A percentile compares a stretch with the other conserved stretches of the same genome.
Conservation (phyloP, 2,329 filamentous ascomycete genomes). For the Exutisphaerella laricina region DNA sequence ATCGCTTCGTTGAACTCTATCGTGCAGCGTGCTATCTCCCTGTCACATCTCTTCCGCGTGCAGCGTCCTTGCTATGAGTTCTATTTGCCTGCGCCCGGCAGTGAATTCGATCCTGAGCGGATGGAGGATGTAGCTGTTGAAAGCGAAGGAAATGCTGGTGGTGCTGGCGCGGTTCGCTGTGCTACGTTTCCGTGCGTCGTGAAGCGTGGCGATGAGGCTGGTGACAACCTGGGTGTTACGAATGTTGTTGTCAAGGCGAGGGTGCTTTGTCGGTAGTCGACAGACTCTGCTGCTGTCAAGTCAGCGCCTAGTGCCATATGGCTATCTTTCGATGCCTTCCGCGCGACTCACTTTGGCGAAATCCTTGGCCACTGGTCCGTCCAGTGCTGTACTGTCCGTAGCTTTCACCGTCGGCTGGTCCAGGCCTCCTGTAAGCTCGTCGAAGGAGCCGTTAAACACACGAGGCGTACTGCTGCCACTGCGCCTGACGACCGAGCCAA, state of each 20-base stretch:
- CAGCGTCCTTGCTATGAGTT: slow-evolving; percentile 32
- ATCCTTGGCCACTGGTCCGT: too few relatives aligned
- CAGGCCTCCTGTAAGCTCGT: too few relatives aligned
- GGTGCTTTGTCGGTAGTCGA: slow-evolving; percentile 47
- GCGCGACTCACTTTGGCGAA: too few relatives aligned
- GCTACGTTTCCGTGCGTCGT: slow-evolving; percentile 60
- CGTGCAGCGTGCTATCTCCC: slow-evolving; percentile 25
- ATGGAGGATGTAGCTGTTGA: slow-evolving; percentile 63
- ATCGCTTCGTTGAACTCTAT: slow-evolving; percentile 24
- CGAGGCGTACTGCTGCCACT: too few relatives aligned
- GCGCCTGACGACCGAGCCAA: too few relatives aligned
- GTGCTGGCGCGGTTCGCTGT: slow-evolving; percentile 51
- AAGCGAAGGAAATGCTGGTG: slow-evolving; percentile 50
- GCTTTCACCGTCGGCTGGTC: too few relatives aligned
- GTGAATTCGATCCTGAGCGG: slow-evolving; percentile 49
- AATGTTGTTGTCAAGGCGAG: slow-evolving; percentile 63
- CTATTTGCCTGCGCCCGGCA: slow-evolving; percentile 22
- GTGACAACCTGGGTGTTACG: slow-evolving; percentile 54
- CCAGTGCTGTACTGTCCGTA: too few relatives aligned
- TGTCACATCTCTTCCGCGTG: slow-evolving; percentile 29
- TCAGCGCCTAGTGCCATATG: too few relatives aligned
- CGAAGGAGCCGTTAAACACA: too few relatives aligned
- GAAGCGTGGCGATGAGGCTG: slow-evolving; percentile 61
- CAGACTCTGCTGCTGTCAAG: too few relatives aligned
- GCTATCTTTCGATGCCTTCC: not conserved